These are phyloP conservation scores for Thalassiosira hispida DNA, from an alignment of 352 stramenopile genomes.

Conservation along the genomic window DNA sequence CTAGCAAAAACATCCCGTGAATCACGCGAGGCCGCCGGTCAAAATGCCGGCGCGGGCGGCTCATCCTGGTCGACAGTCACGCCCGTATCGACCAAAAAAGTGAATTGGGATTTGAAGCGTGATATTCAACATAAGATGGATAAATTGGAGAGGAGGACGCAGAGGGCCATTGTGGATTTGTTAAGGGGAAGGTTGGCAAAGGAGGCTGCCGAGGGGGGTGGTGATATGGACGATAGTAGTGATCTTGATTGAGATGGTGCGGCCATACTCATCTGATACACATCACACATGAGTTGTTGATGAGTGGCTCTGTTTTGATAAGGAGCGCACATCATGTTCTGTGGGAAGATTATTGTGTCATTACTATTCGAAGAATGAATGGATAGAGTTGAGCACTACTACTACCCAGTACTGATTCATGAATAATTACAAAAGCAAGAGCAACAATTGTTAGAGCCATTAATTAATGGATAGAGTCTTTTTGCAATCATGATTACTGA, in stretches of 20 bases:
- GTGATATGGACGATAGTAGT: constrained; percentile 34
- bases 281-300: not conserved
- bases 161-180: constrained; percentile 78
- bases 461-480: too few species aligned
- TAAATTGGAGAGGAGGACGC: constrained; percentile 71
- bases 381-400: too few species aligned
- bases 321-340: too few species aligned
- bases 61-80: constrained; percentile 35
- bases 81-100: constrained; percentile 63
- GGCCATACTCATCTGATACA: not conserved
- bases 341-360: too few species aligned
- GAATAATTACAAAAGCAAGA: too few species aligned
- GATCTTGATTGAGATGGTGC: constrained; percentile 57
- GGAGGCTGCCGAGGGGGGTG: constrained; percentile 57
- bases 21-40: constrained; percentile 35
- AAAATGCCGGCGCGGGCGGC: constrained; percentile 5
- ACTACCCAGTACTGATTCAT: too few species aligned
- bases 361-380: too few species aligned
- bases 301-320: too few species aligned
- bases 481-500: too few species aligned
- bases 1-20: constrained; percentile 50
- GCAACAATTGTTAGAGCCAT: too few species aligned
- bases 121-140: constrained; percentile 74
- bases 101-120: constrained; percentile 84
- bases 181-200: constrained; percentile 69